These are phyloP conservation scores for Penicillium silybi DNA, from an alignment of 495 filamentous ascomycete species.

Conservation along the genomic window DNA sequence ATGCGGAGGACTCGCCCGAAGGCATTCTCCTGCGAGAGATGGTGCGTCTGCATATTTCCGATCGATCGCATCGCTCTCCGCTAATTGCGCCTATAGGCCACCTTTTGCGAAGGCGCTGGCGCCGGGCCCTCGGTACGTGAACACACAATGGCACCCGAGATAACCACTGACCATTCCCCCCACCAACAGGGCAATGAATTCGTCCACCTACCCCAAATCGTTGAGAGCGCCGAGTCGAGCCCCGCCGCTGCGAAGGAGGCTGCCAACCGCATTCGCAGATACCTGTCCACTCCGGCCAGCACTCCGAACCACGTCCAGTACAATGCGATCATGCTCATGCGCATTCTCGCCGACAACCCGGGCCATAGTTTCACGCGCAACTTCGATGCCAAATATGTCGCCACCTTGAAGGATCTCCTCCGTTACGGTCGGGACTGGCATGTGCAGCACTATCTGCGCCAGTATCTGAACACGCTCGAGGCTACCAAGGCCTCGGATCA, in stretches of 20 bases:
- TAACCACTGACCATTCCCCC: not conserved
- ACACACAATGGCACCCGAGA: not conserved
- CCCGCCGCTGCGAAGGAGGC: conserved; percentile 77
- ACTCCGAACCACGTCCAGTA: conserved; percentile 72
- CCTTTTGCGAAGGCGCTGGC: conserved; percentile 76
- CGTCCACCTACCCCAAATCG: conserved; percentile 87
- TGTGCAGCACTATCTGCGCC: conserved; percentile 77
- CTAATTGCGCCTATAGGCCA: conserved; percentile 37
- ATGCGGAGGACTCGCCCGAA: conserved; percentile 46
- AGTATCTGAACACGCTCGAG: conserved; percentile 78
- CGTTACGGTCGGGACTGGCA: conserved; percentile 65
- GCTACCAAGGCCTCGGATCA: conserved; percentile 59
- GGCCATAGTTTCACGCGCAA: conserved; percentile 84
- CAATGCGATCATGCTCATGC: conserved; percentile 93
- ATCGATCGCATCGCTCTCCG: no score
- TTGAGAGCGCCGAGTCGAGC: conserved; percentile 90
- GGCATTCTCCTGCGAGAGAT: conserved; percentile 46
- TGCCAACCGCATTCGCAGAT: conserved; percentile 74
- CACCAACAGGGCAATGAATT: conserved; percentile 73
- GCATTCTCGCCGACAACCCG: conserved; percentile 90
- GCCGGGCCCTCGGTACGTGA: conserved; percentile 56
- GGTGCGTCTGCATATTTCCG: conserved; percentile 25
- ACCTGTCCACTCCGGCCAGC: conserved; percentile 64
- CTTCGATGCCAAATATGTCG: conserved; percentile 75
- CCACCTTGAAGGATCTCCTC: conserved; percentile 71